Evolutionary conservation across 2,329 filamentous ascomycete species (phyloP).

Genomic region (Fusarium pseudocircinatum): DNA sequence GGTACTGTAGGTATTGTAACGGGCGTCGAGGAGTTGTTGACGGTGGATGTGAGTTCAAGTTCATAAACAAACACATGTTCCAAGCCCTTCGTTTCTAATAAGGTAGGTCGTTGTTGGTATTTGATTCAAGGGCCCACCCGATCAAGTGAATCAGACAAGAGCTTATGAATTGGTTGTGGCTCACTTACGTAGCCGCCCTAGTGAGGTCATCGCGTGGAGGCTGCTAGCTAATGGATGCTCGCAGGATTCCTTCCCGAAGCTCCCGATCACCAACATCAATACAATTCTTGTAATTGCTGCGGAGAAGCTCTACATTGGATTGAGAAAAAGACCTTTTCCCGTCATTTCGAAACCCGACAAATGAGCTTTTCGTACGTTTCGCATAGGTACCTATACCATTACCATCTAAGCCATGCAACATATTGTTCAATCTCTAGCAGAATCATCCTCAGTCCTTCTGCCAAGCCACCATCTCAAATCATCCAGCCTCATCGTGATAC

Average conservation of each 20-base stretch:
- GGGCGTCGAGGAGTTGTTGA: not conserved
- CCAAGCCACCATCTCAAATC: slow-evolving; percentile 23
- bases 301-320: not conserved
- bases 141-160: slow-evolving; percentile 7
- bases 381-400: not conserved
- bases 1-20: not conserved
- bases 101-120: not conserved
- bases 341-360: not conserved
- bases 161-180: slow-evolving; percentile 27
- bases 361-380: not conserved
- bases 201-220: slow-evolving; percentile 36
- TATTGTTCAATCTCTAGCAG: not conserved
- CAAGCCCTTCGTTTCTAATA: not conserved
- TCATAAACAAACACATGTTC: not conserved
- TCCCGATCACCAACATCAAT: slow-evolving; percentile 24
- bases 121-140: not conserved
- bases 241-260: slow-evolving; percentile 22
- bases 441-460: not conserved
- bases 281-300: not conserved
- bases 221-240: not conserved
- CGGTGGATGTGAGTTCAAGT: not conserved
- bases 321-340: not conserved
- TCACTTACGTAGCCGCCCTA: slow-evolving; percentile 33
- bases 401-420: slow-evolving; percentile 6
- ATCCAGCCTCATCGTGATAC: slow-evolving; percentile 17